These are phyloP conservation scores for Colletotrichum euphorbiae DNA, from an alignment of 2,329 filamentous ascomycete species.

Conservation along the genomic window DNA sequence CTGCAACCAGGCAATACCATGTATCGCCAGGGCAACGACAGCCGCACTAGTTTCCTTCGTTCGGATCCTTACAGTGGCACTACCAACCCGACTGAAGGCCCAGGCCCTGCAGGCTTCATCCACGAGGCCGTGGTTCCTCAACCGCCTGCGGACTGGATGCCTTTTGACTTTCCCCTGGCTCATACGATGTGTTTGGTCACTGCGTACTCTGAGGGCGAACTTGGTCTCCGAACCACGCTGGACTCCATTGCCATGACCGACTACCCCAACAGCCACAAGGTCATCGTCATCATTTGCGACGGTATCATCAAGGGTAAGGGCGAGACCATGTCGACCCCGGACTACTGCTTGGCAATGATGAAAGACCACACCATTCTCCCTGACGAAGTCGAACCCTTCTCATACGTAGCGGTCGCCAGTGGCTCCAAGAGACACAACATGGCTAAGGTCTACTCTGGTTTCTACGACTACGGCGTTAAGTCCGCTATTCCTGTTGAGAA, in stretches of 20 bases:
- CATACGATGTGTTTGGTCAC: slow-evolving; percentile 96
- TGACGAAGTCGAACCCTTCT: slow-evolving; percentile 88
- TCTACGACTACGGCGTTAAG: slow-evolving; percentile 92
- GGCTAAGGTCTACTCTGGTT: slow-evolving; percentile 98
- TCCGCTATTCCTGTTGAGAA: slow-evolving; percentile 85
- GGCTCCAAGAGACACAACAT: slow-evolving; percentile 99
- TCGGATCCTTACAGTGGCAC: slow-evolving; percentile 66
- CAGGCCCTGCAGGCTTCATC: slow-evolving; percentile 92
- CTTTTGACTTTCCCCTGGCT: slow-evolving; percentile 93
- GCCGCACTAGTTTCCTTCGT: slow-evolving; percentile 73
- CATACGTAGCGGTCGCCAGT: slow-evolving; percentile 95
- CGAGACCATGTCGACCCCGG: slow-evolving; percentile 86
- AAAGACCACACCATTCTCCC: slow-evolving; percentile 85
- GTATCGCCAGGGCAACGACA: slow-evolving; percentile 76
- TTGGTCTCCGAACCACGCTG: slow-evolving; percentile 91
- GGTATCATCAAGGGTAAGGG: slow-evolving; percentile 97
- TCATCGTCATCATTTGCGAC: slow-evolving; percentile 95
- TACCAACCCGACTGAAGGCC: slow-evolving; percentile 71
- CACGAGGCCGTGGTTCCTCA: slow-evolving; percentile 96
- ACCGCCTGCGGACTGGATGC: slow-evolving; percentile 96
- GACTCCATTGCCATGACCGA: slow-evolving; percentile 98
- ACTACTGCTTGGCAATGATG: slow-evolving; percentile 93
- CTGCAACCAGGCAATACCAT: slow-evolving; percentile 73
- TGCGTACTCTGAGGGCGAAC: slow-evolving; percentile 94
- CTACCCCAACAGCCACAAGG: slow-evolving; percentile 99